Conservation (phyloP, 805 yeast genomes). For the Spathaspora girioi region DNA sequence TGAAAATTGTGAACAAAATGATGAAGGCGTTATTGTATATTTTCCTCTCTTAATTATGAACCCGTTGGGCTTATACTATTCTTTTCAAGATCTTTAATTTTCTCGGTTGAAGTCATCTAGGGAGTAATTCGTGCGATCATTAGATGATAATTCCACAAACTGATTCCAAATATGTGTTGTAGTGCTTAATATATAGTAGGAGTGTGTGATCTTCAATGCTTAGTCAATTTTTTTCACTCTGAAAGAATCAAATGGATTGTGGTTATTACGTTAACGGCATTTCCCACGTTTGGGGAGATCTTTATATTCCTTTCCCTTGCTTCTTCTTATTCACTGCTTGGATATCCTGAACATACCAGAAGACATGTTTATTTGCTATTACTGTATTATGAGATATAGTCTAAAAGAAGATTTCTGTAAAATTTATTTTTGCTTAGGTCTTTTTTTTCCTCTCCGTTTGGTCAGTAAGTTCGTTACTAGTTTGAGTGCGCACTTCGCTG, state of each 20-base stretch:
- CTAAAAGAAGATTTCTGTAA: conserved; percentile 2
- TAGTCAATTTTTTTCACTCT: background rate
- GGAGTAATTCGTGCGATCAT: no score
- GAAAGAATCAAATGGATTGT: background rate
- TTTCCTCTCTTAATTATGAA: no score
- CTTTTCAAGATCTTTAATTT: no score
- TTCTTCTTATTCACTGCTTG: background rate
- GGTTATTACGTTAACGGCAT: background rate
- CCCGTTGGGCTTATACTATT: no score
- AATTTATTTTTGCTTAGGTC: conserved; percentile 2
- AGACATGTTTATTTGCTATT: conserved; percentile 24
- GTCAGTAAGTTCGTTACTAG: background rate
- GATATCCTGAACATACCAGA: conserved; percentile 25
- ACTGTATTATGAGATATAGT: conserved; percentile 2
- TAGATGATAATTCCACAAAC: no score
- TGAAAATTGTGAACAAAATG: background rate
- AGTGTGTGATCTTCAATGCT: background rate
- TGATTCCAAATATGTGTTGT: background rate
- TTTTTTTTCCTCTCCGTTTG: conserved; percentile 9
- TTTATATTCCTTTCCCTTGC: background rate
- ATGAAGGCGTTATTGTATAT: background rate
- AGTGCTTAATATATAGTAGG: background rate
- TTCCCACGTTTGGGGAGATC: background rate
- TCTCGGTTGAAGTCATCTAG: no score
- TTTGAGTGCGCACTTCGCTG: background rate